A percentile compares a stretch with the other conserved stretches of the same genome.
phyloP scores from a whole-genome alignment of 2,329 filamentous ascomycete species.

The Bimuria novae-zelandiae region DNA sequence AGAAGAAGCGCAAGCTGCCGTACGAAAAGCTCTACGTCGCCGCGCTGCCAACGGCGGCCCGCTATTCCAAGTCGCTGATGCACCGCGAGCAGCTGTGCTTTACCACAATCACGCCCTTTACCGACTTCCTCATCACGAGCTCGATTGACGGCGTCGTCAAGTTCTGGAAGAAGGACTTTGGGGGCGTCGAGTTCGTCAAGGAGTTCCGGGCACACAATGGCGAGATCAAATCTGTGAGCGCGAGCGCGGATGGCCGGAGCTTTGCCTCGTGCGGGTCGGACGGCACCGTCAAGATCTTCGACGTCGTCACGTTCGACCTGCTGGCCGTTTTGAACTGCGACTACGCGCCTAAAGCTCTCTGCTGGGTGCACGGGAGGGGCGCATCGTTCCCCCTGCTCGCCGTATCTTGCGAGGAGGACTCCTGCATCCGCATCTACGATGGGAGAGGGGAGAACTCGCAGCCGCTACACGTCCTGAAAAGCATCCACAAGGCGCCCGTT shows the following conservation, averaged over 20 bases:
- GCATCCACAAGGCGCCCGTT: constrained; percentile 81
- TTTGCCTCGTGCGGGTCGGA: constrained; percentile 88
- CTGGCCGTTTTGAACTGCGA: constrained; percentile 73
- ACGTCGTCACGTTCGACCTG: constrained; percentile 75
- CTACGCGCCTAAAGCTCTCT: constrained; percentile 76
- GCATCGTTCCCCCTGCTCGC: constrained; percentile 87
- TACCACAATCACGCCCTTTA: constrained; percentile 83
- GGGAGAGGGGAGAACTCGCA: constrained; percentile 79
- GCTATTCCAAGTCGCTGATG: constrained; percentile 97
- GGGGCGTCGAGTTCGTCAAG: constrained; percentile 96
- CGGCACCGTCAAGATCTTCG: constrained; percentile 77
- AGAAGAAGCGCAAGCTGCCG: constrained; percentile 86
- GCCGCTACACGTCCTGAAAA: constrained; percentile 76
- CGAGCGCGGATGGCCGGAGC: constrained; percentile 87
- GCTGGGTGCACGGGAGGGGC: constrained; percentile 86
- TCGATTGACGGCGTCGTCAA: constrained; percentile 96
- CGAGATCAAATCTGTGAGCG: constrained; percentile 80
- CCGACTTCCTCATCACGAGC: constrained; percentile 93
- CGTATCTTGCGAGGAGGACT: constrained; percentile 74
- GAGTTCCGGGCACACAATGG: constrained; percentile 91
- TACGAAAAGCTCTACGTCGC: constrained; percentile 96
- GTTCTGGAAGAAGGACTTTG: constrained; percentile 96
- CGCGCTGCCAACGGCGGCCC: constrained; percentile 77
- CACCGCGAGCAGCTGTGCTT: constrained; percentile 94
- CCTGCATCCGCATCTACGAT: constrained; percentile 81